These are phyloP conservation scores for Suhomyces sp. DNA, from an alignment of 805 yeast species.

Conservation along the genomic window DNA sequence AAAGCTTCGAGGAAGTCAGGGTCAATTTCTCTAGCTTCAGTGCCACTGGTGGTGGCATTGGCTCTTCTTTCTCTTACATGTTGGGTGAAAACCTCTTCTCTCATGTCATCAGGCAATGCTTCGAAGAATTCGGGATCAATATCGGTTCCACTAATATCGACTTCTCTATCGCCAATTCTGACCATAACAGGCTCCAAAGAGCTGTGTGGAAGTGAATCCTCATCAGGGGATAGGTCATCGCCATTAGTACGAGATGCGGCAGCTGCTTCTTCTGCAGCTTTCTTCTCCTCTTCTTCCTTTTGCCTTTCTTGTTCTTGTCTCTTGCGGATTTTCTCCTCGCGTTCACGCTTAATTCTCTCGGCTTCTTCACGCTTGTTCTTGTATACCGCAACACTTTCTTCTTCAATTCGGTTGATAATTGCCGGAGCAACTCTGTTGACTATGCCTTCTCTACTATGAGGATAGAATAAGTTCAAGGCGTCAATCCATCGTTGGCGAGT, in stretches of 20 bases:
- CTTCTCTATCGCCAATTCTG: slow-evolving; percentile 69
- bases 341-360: slow-evolving; percentile 21
- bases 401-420: slow-evolving; percentile 48
- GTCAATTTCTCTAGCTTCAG: slow-evolving; percentile 62
- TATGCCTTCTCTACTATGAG: slow-evolving; percentile 26
- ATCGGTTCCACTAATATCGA: slow-evolving; percentile 85
- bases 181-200: slow-evolving; percentile 59
- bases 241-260: slow-evolving; percentile 13
- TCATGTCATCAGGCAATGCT: slow-evolving; percentile 88
- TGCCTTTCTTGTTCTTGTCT: slow-evolving; percentile 28
- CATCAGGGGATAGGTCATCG: slow-evolving; percentile 9
- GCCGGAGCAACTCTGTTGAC: slow-evolving; percentile 21
- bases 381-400: slow-evolving; percentile 44
- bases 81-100: slow-evolving; percentile 87
- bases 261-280: slow-evolving; percentile 13
- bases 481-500: slow-evolving; percentile 72
- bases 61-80: slow-evolving; percentile 75
- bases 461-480: slow-evolving; percentile 47
- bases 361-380: slow-evolving; percentile 27
- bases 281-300: slow-evolving; percentile 27
- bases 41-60: slow-evolving; percentile 44
- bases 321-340: slow-evolving; percentile 30
- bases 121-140: slow-evolving; percentile 88
- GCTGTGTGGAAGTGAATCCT: not conserved
- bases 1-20: slow-evolving; percentile 78